Evolutionary conservation across 441 rosid genomes (phyloP).

Genomic region (Gossypium armourianum): DNA sequence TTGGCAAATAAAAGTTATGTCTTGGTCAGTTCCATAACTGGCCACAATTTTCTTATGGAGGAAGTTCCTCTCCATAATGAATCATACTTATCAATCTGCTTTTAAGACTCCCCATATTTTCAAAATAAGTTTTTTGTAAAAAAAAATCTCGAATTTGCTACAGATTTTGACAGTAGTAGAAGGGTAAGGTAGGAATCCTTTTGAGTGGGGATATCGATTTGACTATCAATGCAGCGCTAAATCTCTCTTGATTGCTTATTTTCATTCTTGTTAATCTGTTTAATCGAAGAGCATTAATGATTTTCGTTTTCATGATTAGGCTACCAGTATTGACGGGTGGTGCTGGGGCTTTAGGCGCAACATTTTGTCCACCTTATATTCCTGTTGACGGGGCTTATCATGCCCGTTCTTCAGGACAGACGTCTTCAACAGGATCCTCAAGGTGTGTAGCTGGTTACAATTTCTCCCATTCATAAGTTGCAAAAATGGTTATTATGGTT

Average conservation of each 20-base stretch:
- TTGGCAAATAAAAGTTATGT: neutral
- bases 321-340: constrained; percentile 74
- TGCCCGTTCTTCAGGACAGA: constrained; percentile 39
- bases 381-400: constrained; percentile 65
- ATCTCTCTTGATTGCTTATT: neutral
- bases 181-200: neutral
- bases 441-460: constrained; percentile 27
- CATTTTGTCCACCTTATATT: constrained; percentile 67
- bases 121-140: neutral
- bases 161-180: neutral
- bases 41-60: neutral
- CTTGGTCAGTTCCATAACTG: neutral
- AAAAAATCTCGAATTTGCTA: neutral
- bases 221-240: neutral
- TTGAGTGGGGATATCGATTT: neutral
- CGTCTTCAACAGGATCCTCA: constrained; percentile 49
- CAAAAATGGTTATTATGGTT: neutral
- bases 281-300: neutral
- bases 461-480: neutral
- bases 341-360: constrained; percentile 64
- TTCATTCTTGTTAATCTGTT: neutral
- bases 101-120: neutral
- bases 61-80: neutral
- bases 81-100: neutral
- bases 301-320: constrained; percentile 35